phyloP scores from a whole-genome alignment of 345 rosid genomes.

The Gossypium herbaceum region DNA sequence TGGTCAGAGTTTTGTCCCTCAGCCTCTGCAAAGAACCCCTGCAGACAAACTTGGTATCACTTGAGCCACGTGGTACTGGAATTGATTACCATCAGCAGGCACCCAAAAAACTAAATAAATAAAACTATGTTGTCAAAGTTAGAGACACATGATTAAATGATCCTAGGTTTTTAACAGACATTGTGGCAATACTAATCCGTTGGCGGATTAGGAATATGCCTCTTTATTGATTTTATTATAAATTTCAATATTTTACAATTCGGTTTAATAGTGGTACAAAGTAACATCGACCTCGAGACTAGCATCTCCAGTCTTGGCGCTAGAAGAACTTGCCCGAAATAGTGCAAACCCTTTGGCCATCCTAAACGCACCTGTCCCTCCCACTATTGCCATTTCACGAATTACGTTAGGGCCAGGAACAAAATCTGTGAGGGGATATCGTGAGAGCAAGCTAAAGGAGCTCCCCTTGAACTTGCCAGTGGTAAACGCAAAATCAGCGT shows the following conservation, averaged over 20 bases:
- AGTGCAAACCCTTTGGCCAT: slow-evolving; percentile 42
- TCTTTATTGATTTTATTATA: no score
- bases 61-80: no score
- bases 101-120: no score
- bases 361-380: slow-evolving; percentile 42
- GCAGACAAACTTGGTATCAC: no score
- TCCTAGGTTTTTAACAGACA: no score
- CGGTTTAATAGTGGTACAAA: slow-evolving; percentile 22
- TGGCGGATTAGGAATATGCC: no score
- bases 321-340: slow-evolving; percentile 21
- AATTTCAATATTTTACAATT: neutral
- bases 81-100: no score
- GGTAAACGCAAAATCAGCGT: slow-evolving; percentile 40
- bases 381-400: neutral
- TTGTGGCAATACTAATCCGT: no score
- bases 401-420: neutral
- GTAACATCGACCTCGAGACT: slow-evolving; percentile 33
- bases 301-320: slow-evolving; percentile 34
- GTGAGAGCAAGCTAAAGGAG: slow-evolving; percentile 43
- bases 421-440: slow-evolving; percentile 32
- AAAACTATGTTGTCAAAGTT: no score
- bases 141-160: no score
- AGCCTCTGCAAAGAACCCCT: no score
- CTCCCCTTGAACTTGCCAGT: slow-evolving; percentile 40
- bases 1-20: no score